A percentile compares a stretch with the other conserved stretches of the same genome.
Conservation (phyloP, 495 filamentous ascomycete genomes). For the Tuber magnatum region DNA sequence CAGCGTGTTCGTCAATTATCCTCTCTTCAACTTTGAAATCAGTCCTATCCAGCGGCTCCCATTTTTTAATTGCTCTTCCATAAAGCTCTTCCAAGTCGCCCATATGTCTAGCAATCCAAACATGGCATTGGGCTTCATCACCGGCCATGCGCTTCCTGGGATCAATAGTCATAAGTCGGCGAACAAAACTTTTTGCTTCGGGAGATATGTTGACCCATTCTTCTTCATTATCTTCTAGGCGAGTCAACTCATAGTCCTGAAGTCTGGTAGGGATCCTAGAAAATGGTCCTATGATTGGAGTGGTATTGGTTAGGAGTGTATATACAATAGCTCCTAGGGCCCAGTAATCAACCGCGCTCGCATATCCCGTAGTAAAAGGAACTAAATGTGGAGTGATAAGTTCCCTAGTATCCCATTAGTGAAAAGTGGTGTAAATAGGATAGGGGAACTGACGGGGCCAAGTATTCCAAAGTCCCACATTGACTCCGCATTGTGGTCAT, state of each 20-base stretch:
- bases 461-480: constrained; percentile 55
- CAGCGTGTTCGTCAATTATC: neutral
- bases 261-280: constrained; percentile 25
- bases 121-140: constrained; percentile 51
- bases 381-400: neutral
- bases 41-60: constrained; percentile 38
- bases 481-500: constrained; percentile 49
- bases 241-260: constrained; percentile 41
- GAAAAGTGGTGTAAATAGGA: neutral
- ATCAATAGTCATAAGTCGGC: constrained; percentile 48
- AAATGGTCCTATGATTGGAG: constrained; percentile 42
- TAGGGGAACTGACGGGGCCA: constrained; percentile 52
- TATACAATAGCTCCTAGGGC: constrained; percentile 53
- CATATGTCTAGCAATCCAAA: constrained; percentile 52
- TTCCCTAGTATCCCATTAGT: constrained; percentile 5
- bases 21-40: neutral
- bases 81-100: constrained; percentile 49
- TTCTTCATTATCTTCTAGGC: constrained; percentile 42
- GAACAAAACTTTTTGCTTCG: constrained; percentile 52
- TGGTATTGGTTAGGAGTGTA: constrained; percentile 49
- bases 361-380: constrained; percentile 48
- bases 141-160: constrained; percentile 50
- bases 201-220: constrained; percentile 43
- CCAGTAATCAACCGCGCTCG: constrained; percentile 60
- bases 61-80: constrained; percentile 45